Conservation (phyloP, 2,329 filamentous ascomycete species). For the Trichoderma simmonsii region DNA sequence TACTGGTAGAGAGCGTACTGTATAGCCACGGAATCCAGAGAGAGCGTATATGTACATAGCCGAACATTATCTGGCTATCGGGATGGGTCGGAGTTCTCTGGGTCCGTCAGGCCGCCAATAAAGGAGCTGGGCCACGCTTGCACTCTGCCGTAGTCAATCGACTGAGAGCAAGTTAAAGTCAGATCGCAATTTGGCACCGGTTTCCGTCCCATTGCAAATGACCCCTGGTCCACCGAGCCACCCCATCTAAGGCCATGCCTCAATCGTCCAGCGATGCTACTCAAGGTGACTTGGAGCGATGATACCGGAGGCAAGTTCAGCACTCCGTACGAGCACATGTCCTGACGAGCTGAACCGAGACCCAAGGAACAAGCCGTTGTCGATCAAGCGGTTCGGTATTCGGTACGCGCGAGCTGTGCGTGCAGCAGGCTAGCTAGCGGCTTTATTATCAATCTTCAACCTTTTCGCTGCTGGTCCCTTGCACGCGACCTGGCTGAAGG, state of each 20-base stretch:
- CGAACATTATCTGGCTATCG: not conserved
- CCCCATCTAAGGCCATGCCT: not conserved
- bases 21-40: not conserved
- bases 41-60: not conserved
- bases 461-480: not conserved
- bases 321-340: not conserved
- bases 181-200: not conserved
- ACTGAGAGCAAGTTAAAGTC: not conserved
- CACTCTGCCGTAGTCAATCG: not conserved
- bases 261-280: not conserved
- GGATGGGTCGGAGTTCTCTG: not conserved
- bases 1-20: not conserved
- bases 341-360: not conserved
- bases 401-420: not conserved
- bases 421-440: not conserved
- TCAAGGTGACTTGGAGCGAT: not conserved
- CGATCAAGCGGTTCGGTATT: not conserved
- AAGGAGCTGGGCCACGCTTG: not conserved
- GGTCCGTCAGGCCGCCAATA: not conserved
- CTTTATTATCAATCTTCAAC: not conserved
- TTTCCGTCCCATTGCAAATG: not conserved
- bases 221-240: not conserved
- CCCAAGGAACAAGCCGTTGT: not conserved
- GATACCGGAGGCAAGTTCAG: not conserved
- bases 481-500: conserved; percentile 8